Base-by-base conservation (phyloP, 2,329 filamentous ascomycete species). In the Myriosclerotinia curreyana region DNA sequence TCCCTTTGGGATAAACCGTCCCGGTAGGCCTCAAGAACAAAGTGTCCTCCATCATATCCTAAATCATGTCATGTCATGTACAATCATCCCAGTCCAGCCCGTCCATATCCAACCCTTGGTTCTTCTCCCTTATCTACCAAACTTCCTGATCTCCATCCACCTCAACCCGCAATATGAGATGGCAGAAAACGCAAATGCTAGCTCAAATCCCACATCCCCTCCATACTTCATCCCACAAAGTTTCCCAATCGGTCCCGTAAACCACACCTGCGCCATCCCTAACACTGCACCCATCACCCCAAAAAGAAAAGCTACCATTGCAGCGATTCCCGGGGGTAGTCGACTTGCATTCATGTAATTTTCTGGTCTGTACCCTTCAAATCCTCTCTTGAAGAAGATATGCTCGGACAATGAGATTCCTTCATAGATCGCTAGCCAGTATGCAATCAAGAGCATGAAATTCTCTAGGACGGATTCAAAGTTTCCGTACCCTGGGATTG, bases 371-470 rank as follows among this genome's bases (percentile, higher is more conserved):
- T 91, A 91, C 11, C 84, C 85, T 2, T 67, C 62, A 68, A 88
- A 83, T 3, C 85, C 84, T 31, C 83, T 81, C 71, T 83, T 84
- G 79, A 88, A 91, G 72, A 89, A 70, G 71, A 90, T 83, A 42
- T 66, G 58, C 51, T 71, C 46, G 60, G 68, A 62, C 55, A 67
- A 22, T 65, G 65, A 54, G 67, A 91, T 83, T 54, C 83, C 87
- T 68, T 85, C 83, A 76, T 91, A 92, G 70, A 91, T 89, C 55
- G 87, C 85, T 1, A 91, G 80, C 88, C 89, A 92, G 78, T 91
- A 92, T 2, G 83, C 84, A 66, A 86, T 86, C 60, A 87, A 73
- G 66, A 84, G 76, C 85, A 91, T 89, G 76, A 91, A 90, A 75
- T 89, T 88, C 73, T 88, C 82, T 17, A 91, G 79, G 3, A 88